phyloP scores from a whole-genome alignment of 2,329 filamentous ascomycete genomes.

The Xylariales sp. region DNA sequence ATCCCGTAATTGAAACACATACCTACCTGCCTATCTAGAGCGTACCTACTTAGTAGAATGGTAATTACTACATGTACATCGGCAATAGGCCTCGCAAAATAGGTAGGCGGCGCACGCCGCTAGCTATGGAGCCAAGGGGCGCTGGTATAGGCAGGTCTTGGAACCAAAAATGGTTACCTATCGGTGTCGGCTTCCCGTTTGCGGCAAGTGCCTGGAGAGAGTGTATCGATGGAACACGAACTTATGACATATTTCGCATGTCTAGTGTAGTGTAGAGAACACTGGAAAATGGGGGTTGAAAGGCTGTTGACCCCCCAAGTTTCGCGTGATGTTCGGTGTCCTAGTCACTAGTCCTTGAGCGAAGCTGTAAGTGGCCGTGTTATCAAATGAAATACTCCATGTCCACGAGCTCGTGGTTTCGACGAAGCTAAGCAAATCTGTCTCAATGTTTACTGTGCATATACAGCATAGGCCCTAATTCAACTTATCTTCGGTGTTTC shows the following conservation, averaged over 20 bases:
- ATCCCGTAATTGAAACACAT: not conserved
- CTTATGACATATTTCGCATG: slow-evolving; percentile 10
- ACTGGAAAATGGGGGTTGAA: too few relatives aligned
- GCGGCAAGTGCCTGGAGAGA: not conserved
- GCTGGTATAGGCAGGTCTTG: slow-evolving; percentile 10
- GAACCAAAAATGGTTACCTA: not conserved
- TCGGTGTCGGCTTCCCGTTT: slow-evolving; percentile 22
- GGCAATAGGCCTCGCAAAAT: not conserved
- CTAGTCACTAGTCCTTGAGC: too few relatives aligned
- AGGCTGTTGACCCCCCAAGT: too few relatives aligned
- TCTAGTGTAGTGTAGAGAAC: not conserved
- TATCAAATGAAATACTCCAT: too few relatives aligned
- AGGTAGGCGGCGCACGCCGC: not conserved
- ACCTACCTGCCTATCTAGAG: not conserved
- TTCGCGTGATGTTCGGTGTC: too few relatives aligned
- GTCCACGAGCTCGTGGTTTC: too few relatives aligned
- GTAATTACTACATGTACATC: not conserved
- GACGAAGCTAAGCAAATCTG: not conserved
- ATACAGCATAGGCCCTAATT: too few relatives aligned
- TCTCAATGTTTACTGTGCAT: too few relatives aligned
- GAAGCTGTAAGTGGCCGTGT: not conserved
- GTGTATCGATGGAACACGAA: not conserved
- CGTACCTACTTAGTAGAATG: not conserved
- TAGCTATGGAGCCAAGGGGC: not conserved
- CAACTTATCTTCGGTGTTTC: too few relatives aligned